These are phyloP conservation scores for Flaveria brownii DNA, from an alignment of 129 eudicot species.

Conservation along the genomic window DNA sequence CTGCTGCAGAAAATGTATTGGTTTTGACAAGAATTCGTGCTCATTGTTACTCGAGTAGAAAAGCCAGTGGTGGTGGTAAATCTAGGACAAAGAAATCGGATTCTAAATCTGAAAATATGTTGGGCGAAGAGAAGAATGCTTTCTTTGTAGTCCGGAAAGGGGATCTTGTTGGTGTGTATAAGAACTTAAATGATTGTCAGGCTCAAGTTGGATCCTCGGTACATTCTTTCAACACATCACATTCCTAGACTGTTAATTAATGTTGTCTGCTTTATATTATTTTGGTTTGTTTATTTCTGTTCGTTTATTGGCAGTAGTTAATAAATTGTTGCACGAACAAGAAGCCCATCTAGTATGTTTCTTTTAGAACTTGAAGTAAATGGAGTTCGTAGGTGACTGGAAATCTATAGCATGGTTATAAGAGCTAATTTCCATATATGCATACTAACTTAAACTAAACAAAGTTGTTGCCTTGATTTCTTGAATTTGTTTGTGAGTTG, in stretches of 20 bases:
- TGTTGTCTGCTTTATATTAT: too few relatives aligned
- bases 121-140: constrained; percentile 72
- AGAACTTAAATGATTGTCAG: constrained; percentile 79
- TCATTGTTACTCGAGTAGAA: constrained; percentile 51
- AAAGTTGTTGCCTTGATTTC: not conserved
- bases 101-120: constrained; percentile 19
- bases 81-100: constrained; percentile 33
- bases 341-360: not conserved
- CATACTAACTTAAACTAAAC: not conserved
- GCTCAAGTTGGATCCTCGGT: constrained; percentile 95
- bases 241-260: not conserved
- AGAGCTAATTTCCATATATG: not conserved
- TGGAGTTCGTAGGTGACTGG: not conserved
- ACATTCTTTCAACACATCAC: constrained; percentile 13
- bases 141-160: constrained; percentile 92
- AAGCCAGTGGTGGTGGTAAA: constrained; percentile 29
- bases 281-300: not conserved
- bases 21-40: constrained; percentile 43
- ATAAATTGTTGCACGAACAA: not conserved
- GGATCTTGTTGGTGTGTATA: constrained; percentile 86
- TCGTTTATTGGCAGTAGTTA: not conserved
- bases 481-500: not conserved
- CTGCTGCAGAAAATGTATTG: constrained; percentile 36
- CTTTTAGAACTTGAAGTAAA: not conserved
- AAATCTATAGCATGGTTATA: not conserved